A percentile compares a stretch with the other conserved stretches of the same genome.
Conservation (phyloP, 768 basidiomycete genomes). For the Trametes villosa region DNA sequence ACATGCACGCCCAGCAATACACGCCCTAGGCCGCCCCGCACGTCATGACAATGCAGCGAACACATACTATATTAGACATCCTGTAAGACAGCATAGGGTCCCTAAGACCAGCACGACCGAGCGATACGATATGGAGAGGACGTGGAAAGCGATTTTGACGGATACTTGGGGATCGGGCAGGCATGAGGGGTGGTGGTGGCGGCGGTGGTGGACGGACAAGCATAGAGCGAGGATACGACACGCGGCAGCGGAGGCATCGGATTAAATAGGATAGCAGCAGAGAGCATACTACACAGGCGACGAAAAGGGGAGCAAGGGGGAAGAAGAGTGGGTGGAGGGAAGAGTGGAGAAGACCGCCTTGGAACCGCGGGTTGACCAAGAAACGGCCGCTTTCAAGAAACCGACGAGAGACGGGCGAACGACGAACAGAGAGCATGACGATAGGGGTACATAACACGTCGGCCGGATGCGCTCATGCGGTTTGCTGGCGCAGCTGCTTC, state of each 20-base stretch:
- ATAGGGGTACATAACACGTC: slow-evolving; percentile 1
- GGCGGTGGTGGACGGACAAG: background rate
- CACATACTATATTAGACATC: slow-evolving; percentile 10
- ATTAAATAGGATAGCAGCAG: slow-evolving; percentile 26
- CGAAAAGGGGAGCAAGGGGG: background rate
- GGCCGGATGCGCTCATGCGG: slow-evolving; percentile 14
- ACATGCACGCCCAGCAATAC: too few species aligned
- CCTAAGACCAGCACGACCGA: background rate
- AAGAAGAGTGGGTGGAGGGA: background rate
- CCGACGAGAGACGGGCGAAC: background rate
- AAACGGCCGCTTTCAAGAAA: background rate
- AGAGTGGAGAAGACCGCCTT: background rate
- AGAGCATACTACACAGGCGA: slow-evolving; percentile 23
- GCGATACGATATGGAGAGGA: background rate
- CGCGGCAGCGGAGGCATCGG: background rate
- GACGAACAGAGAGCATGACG: slow-evolving; percentile 10
- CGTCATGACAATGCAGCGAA: too few species aligned
- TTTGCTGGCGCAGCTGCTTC: slow-evolving; percentile 61
- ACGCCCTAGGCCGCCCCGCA: too few species aligned
- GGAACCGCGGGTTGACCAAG: background rate
- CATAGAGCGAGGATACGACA: slow-evolving; percentile 1
- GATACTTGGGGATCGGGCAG: background rate
- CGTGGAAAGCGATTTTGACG: background rate
- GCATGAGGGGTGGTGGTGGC: background rate
- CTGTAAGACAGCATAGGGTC: slow-evolving; percentile 6